These are phyloP conservation scores for Batkoa obscura DNA, from an alignment of 371 early-diverging fungal species.

Conservation along the genomic window DNA sequence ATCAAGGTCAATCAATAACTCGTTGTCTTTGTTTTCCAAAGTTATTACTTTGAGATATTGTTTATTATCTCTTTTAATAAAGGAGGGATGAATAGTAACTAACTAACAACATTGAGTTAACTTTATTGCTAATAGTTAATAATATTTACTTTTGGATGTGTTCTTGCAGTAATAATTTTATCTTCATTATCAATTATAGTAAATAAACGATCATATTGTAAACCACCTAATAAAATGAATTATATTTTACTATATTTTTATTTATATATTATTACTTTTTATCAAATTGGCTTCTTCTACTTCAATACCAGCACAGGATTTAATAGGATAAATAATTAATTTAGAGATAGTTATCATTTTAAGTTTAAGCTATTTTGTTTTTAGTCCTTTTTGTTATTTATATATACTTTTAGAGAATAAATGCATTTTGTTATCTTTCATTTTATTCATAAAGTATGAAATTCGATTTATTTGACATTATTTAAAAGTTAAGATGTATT, in stretches of 20 bases:
- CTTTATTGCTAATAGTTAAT: conserved; percentile 1
- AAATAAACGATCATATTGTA: conserved; percentile 10
- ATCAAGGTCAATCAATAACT: too few relatives aligned
- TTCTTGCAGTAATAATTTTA: conserved; percentile 8
- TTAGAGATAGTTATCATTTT: neutral
- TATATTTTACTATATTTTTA: too few relatives aligned
- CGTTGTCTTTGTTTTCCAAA: conserved; percentile 4
- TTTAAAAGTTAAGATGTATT: too few relatives aligned
- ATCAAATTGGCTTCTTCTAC: conserved; percentile 3
- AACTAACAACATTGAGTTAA: neutral
- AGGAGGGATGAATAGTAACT: neutral
- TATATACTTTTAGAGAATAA: too few relatives aligned
- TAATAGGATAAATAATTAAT: conserved; percentile 10
- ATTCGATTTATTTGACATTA: too few relatives aligned
- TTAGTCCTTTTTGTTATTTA: too few relatives aligned
- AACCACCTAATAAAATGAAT: too few relatives aligned
- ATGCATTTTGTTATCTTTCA: too few relatives aligned
- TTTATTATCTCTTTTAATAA: neutral
- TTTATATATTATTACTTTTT: neutral
- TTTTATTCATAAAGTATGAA: too few relatives aligned
- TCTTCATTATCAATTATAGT: conserved; percentile 7
- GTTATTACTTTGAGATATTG: neutral
- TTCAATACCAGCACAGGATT: conserved; percentile 9
- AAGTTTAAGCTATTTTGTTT: too few relatives aligned
- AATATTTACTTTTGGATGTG: conserved; percentile 8